These are phyloP conservation scores for Xylariales sp. DNA, from an alignment of 2,329 filamentous ascomycete species.

Conservation along the genomic window DNA sequence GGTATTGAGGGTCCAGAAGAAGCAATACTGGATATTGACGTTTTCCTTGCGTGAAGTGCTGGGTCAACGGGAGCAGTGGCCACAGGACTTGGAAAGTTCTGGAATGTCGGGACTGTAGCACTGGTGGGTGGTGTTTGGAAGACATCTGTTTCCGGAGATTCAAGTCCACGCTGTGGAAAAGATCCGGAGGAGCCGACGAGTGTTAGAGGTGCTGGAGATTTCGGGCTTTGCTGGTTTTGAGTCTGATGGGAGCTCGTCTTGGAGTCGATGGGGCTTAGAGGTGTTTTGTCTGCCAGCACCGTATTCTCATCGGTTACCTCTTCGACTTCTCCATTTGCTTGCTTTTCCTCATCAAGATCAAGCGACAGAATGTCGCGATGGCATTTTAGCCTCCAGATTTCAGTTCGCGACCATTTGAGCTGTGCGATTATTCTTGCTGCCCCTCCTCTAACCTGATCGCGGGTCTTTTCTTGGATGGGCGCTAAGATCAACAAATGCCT, in stretches of 20 bases:
- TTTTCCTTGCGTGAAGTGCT: slow-evolving; percentile 30
- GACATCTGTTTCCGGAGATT: slow-evolving; percentile 37
- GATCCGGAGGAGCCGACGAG: slow-evolving; percentile 27
- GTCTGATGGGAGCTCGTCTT: slow-evolving; percentile 28
- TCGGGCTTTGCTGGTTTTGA: slow-evolving; percentile 31
- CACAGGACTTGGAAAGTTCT: slow-evolving; percentile 34
- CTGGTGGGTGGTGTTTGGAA: slow-evolving; percentile 46
- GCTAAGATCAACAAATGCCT: slow-evolving; percentile 85
- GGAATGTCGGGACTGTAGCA: slow-evolving; percentile 30
- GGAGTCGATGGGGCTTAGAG: slow-evolving; percentile 23
- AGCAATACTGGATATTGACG: slow-evolving; percentile 37
- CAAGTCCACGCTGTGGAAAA: slow-evolving; percentile 24
- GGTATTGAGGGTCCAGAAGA: slow-evolving; percentile 28
- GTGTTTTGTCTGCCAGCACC: slow-evolving; percentile 11
- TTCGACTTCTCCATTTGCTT: slow-evolving; percentile 29
- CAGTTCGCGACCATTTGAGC: slow-evolving; percentile 88
- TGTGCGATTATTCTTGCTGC: slow-evolving; percentile 82
- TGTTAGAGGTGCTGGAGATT: slow-evolving; percentile 25
- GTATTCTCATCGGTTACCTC: slow-evolving; percentile 14
- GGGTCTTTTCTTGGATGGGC: slow-evolving; percentile 84
- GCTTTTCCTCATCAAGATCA: slow-evolving; percentile 77
- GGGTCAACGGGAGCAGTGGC: slow-evolving; percentile 29
- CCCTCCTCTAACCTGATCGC: slow-evolving; percentile 80
- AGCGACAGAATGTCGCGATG: slow-evolving; percentile 83
- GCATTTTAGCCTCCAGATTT: slow-evolving; percentile 88